Evolutionary conservation across 805 yeast species (phyloP).

Genomic region (Candida yuanshanica): DNA sequence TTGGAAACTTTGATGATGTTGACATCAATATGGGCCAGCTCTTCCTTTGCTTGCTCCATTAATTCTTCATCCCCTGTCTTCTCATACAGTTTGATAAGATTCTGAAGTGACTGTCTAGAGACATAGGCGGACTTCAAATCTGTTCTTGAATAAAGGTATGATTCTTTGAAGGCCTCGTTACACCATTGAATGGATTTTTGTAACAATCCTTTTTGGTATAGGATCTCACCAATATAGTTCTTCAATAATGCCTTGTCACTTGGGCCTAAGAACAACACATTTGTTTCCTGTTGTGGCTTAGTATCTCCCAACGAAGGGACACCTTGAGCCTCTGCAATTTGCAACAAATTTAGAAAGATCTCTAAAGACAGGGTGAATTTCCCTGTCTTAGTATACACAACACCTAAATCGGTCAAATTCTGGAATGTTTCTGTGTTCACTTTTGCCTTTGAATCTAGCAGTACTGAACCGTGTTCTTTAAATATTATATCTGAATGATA

Average conservation of each 20-base stretch:
- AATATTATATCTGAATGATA: conserved; percentile 16
- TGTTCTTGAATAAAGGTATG: conserved; percentile 26
- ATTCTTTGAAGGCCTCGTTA: conserved; percentile 30
- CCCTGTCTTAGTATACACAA: conserved; percentile 15
- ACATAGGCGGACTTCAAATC: conserved; percentile 34
- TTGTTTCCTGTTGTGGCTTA: neutral
- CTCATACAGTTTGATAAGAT: conserved; percentile 21
- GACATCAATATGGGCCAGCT: conserved; percentile 6
- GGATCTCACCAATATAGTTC: conserved; percentile 37
- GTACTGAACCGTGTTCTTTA: conserved; percentile 13
- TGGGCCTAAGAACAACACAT: neutral
- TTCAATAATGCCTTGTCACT: conserved; percentile 31
- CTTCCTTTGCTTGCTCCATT: conserved; percentile 8
- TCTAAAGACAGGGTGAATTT: conserved; percentile 24
- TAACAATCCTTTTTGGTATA: conserved; percentile 31
- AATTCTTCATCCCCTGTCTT: conserved; percentile 13
- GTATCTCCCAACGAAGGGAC: neutral
- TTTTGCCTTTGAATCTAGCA: conserved; percentile 9
- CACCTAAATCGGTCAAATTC: conserved; percentile 22
- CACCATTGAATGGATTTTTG: conserved; percentile 36
- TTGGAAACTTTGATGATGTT: conserved; percentile 3
- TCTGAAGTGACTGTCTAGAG: conserved; percentile 31
- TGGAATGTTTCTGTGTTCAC: conserved; percentile 20
- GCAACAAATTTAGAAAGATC: conserved; percentile 28
- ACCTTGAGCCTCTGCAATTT: conserved; percentile 6